Evolutionary conservation across 345 rosid species (phyloP).

Genomic region (Eutrema yunnanense): DNA sequence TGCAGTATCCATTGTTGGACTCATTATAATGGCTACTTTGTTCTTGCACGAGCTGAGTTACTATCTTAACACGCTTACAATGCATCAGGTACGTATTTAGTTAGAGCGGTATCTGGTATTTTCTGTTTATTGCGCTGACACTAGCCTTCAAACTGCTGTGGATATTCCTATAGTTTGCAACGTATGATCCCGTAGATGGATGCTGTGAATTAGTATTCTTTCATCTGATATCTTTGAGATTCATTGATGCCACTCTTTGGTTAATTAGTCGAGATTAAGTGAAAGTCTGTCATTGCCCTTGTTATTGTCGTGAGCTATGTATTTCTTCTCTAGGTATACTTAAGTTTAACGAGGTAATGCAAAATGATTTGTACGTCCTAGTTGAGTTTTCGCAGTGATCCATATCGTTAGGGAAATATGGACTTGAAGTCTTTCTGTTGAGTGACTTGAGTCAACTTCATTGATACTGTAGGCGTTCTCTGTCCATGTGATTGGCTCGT

Average conservation of each 20-base stretch:
- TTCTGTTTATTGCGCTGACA: neutral
- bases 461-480: neutral
- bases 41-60: conserved; percentile 88
- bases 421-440: neutral
- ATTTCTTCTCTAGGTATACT: neutral
- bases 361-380: neutral
- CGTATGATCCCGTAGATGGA: neutral
- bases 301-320: neutral
- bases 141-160: neutral
- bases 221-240: neutral
- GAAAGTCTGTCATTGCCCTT: neutral
- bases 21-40: conserved; percentile 73
- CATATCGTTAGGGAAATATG: neutral
- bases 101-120: neutral
- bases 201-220: neutral
- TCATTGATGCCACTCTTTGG: neutral
- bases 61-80: conserved; percentile 69
- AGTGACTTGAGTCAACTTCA: neutral
- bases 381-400: neutral
- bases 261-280: neutral
- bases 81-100: conserved; percentile 66
- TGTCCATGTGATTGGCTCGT: neutral
- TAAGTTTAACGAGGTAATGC: neutral
- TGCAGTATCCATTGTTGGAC: conserved; percentile 83
- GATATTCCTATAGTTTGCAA: neutral